Evolutionary conservation across 306 rosid genomes (phyloP).

Genomic region (Dalbergia cochinchinensis): DNA sequence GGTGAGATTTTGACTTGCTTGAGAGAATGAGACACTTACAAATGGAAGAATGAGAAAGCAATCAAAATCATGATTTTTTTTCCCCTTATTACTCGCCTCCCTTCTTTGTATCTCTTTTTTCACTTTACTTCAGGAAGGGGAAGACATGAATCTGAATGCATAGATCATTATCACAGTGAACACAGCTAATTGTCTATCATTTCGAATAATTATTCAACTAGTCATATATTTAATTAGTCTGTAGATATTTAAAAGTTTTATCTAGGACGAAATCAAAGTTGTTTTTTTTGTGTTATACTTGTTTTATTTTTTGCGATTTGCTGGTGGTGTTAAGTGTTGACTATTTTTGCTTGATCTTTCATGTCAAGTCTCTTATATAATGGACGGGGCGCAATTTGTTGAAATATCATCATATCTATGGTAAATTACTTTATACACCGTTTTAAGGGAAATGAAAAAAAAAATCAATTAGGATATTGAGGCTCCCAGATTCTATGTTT

Average conservation of each 20-base stretch:
- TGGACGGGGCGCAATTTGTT: too few relatives aligned
- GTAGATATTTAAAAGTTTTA: not conserved
- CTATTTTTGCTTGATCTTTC: not conserved
- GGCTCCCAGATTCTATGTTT: too few relatives aligned
- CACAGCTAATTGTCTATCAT: not conserved
- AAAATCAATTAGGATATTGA: too few relatives aligned
- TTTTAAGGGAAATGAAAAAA: too few relatives aligned
- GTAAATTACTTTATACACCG: too few relatives aligned
- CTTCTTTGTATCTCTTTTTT: not conserved
- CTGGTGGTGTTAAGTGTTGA: not conserved
- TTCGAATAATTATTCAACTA: not conserved
- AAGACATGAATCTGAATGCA: not conserved
- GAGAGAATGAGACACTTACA: not conserved
- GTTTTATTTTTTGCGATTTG: not conserved
- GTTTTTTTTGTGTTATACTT: not conserved
- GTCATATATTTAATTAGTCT: not conserved
- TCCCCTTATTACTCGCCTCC: not conserved
- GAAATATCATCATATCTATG: not conserved
- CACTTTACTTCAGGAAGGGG: not conserved
- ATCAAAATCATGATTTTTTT: not conserved
- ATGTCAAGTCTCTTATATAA: not conserved
- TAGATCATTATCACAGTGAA: not conserved
- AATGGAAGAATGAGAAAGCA: not conserved
- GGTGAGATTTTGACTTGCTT: conserved; percentile 17
- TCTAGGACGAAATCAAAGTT: not conserved